A percentile compares a stretch with the other conserved stretches of the same genome.
Evolutionary conservation across 176 grass and related monocot species (phyloP).

Genomic region (Tillandsia fasciculata): DNA sequence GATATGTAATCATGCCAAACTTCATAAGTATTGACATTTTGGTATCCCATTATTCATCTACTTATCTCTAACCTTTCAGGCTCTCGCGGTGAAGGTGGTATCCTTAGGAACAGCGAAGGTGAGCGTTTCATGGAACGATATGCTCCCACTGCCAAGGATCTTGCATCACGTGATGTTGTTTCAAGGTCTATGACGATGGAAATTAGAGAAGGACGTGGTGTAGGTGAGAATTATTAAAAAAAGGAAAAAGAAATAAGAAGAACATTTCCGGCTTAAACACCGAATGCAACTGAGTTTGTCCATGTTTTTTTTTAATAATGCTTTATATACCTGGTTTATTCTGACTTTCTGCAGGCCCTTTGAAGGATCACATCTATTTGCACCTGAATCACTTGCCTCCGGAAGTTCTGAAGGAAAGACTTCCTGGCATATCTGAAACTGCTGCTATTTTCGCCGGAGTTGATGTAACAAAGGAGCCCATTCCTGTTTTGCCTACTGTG

Average conservation of each 20-base stretch:
- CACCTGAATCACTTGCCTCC: slow-evolving; percentile 72
- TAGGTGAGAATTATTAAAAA: slow-evolving; percentile 29
- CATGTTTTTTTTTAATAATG: background rate
- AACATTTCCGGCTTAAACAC: slow-evolving; percentile 7
- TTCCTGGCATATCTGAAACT: slow-evolving; percentile 97
- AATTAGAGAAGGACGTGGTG: slow-evolving; percentile 67
- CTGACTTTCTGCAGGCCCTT: slow-evolving; percentile 40
- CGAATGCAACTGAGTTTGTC: background rate
- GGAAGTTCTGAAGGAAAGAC: slow-evolving; percentile 87
- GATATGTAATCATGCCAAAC: background rate
- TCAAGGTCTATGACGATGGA: slow-evolving; percentile 84
- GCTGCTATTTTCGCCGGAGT: slow-evolving; percentile 96
- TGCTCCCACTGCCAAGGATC: slow-evolving; percentile 64
- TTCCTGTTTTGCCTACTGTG: slow-evolving; percentile 94
- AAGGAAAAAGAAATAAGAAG: too few species aligned
- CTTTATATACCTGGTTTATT: background rate
- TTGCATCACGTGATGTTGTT: slow-evolving; percentile 78
- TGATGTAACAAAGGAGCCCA: slow-evolving; percentile 95
- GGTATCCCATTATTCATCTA: background rate
- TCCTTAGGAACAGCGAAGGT: slow-evolving; percentile 80
- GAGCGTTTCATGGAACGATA: slow-evolving; percentile 85
- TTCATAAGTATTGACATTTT: background rate
- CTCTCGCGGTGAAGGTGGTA: slow-evolving; percentile 85
- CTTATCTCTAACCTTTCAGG: slow-evolving; percentile 23
- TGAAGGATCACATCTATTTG: slow-evolving; percentile 94